phyloP scores from a whole-genome alignment of 2,329 filamentous ascomycete genomes.

The Alternaria metachromatica region DNA sequence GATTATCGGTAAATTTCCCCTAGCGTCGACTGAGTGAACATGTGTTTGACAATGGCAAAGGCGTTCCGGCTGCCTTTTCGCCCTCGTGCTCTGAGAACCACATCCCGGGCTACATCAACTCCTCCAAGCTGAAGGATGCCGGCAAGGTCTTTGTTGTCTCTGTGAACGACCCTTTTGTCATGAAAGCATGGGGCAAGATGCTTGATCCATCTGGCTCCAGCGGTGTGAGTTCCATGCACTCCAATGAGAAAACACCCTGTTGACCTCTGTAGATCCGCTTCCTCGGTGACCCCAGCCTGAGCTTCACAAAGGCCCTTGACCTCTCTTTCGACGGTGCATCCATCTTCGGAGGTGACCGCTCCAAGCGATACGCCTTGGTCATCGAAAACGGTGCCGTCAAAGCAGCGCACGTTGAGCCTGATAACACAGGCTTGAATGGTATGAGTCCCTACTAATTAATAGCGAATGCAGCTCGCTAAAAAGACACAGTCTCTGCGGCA shows the following conservation, averaged over 20 bases:
- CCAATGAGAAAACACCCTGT: neutral
- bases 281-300: slow-evolving; percentile 78
- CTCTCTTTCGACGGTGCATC: slow-evolving; percentile 79
- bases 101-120: slow-evolving; percentile 85
- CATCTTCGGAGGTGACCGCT: slow-evolving; percentile 81
- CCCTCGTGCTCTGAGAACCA: slow-evolving; percentile 73
- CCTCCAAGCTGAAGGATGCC: slow-evolving; percentile 76
- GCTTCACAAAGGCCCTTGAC: slow-evolving; percentile 84
- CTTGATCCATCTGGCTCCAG: slow-evolving; percentile 78
- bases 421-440: slow-evolving; percentile 84
- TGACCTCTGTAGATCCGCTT: slow-evolving; percentile 75
- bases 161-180: slow-evolving; percentile 95
- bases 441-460: slow-evolving; percentile 36
- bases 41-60: slow-evolving; percentile 22
- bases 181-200: slow-evolving; percentile 84
- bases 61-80: slow-evolving; percentile 54
- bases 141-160: slow-evolving; percentile 88
- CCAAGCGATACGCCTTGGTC: slow-evolving; percentile 87
- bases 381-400: slow-evolving; percentile 86
- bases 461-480: neutral
- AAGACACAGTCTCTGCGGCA: slow-evolving; percentile 36
- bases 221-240: slow-evolving; percentile 65
- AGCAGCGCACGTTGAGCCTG: slow-evolving; percentile 81
- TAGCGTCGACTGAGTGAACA: slow-evolving; percentile 7
- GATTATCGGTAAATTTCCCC: slow-evolving; percentile 63